phyloP scores from a whole-genome alignment of 1,284 basidiomycete species.

The Ganoderma leucocontextum region DNA sequence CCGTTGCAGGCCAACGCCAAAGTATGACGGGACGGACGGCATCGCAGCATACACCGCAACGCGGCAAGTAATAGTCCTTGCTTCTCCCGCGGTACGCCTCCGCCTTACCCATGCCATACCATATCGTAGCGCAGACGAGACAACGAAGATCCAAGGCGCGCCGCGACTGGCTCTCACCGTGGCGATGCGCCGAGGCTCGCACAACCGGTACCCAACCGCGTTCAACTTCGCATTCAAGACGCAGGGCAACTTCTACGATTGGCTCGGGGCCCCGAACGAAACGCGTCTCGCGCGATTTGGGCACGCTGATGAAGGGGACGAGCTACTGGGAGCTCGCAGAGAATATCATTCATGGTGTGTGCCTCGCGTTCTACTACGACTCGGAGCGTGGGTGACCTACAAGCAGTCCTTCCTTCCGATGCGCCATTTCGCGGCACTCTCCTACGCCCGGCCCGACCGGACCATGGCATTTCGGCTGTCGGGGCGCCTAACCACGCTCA shows the following conservation, averaged over 20 bases:
- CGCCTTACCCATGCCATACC: neutral
- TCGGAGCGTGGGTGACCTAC: too few species aligned
- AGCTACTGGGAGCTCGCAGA: constrained; percentile 30
- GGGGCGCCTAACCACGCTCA: too few species aligned
- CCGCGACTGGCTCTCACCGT: constrained; percentile 25
- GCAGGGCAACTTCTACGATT: constrained; percentile 22
- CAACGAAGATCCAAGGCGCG: constrained; percentile 24
- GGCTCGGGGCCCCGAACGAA: constrained; percentile 30
- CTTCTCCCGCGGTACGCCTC: neutral
- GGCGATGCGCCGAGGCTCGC: constrained; percentile 7
- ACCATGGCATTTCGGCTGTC: too few species aligned
- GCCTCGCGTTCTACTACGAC: neutral
- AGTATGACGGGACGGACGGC: constrained; percentile 31
- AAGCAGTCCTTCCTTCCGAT: too few species aligned
- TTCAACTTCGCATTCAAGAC: constrained; percentile 41
- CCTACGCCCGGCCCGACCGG: too few species aligned
- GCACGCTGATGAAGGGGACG: constrained; percentile 31
- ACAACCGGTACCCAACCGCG: constrained; percentile 17
- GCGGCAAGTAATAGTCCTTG: constrained; percentile 6
- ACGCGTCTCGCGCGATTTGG: constrained; percentile 25
- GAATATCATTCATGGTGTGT: constrained; percentile 31
- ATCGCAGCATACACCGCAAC: constrained; percentile 28
- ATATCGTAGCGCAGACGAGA: constrained; percentile 24
- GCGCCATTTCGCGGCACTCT: too few species aligned
- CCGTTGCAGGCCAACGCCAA: constrained; percentile 20